Base-by-base conservation (phyloP, 75 land plant genomes). In the Pinus tabuliformis region DNA sequence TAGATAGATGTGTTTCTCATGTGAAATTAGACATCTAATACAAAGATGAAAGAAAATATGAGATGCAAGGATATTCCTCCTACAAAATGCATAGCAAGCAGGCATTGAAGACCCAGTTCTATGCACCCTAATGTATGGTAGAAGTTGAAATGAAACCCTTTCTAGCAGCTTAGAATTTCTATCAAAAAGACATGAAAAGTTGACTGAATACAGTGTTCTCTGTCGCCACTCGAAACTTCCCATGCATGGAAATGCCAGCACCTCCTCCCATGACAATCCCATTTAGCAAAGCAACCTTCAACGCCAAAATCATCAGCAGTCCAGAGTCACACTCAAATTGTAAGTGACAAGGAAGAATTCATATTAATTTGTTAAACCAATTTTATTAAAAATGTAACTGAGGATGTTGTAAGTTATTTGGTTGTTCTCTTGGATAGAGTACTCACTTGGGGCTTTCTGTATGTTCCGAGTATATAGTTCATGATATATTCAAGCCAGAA, bases 231-330 rank as follows among this genome's bases (percentile, higher is more conserved):
- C 91, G 87, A 72, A 91, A 96, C 70, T 70, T 88, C 20, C 97
- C 99, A 90, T 93, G 95, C 16, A 93, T 84, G 52, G 99, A 91
- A 60, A 81, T 56, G 65, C 99, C 98, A 68, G 83, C 91, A 11
- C 99, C 99, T 33, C 98, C 99, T 78, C 99, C 99, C 99, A 97
- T 97, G 13, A 88, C 90, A 77, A 97, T 86, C 57, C 99, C 99
- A 91, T 94, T 78, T 37, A 96, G 86, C 73, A 97, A 70, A 49
- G 98, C 91, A 70, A 94, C 95, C 99, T 94, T 77, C 54, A 84
- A 78, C 12, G 17, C 45, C 59, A 74, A 74, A 42, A 21, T 30
- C 22, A 30, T 58, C n/a, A 77, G 14, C 56, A 37, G n/a, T 75
- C 49, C 22, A 2, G n/a, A 73, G 59, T 49, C 6, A 73, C 37